Conservation (phyloP, 495 filamentous ascomycete species). For the Cetradonia linearis region DNA sequence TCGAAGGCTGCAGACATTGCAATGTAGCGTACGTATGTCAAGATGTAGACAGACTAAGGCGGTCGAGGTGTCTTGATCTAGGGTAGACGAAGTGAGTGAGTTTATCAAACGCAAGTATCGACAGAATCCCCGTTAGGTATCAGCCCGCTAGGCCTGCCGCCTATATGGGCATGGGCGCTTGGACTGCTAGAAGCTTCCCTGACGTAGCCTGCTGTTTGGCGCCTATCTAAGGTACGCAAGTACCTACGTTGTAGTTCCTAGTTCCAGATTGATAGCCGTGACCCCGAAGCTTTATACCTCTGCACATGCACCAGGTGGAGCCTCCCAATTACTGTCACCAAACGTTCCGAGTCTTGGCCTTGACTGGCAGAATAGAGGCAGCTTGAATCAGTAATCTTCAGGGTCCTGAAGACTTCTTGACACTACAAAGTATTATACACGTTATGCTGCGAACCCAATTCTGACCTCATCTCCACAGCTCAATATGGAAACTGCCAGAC, state of each 20-base stretch:
- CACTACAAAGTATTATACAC: not conserved
- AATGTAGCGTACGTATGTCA: not conserved
- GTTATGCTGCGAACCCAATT: not conserved
- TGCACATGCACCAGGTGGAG: not conserved
- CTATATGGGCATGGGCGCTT: not conserved
- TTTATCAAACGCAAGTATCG: no score
- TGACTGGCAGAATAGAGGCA: not conserved
- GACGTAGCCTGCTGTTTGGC: slow-evolving; percentile 7
- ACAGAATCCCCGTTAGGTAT: no score
- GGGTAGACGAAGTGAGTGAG: no score
- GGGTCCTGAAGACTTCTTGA: not conserved
- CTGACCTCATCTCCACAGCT: not conserved
- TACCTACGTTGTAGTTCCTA: no score
- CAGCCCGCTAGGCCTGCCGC: no score
- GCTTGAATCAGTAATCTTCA: not conserved
- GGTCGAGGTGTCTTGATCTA: not conserved
- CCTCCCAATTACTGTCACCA: not conserved
- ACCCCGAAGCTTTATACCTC: not conserved
- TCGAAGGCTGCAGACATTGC: slow-evolving; percentile 58
- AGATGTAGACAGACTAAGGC: not conserved
- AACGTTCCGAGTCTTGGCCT: not conserved
- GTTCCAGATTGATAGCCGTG: not conserved
- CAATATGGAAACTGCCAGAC: slow-evolving; percentile 27
- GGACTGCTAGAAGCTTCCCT: not conserved
- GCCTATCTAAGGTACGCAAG: not conserved